A percentile compares a stretch with the other conserved stretches of the same genome.
Conservation (phyloP, 106 monocot species). For the Dendrobium huoshanense region DNA sequence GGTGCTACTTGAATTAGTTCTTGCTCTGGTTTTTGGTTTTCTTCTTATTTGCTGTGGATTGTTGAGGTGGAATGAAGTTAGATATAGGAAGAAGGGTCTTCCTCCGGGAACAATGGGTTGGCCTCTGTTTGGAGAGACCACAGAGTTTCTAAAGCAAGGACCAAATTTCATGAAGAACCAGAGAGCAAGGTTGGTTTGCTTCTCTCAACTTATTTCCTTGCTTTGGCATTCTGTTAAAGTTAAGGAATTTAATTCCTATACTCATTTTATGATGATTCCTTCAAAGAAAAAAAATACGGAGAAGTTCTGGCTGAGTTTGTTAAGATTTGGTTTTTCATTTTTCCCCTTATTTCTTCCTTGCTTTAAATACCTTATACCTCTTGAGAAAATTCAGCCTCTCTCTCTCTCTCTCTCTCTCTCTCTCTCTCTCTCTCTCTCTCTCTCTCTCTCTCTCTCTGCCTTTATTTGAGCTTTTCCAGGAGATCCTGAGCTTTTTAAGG, state of each 20-base stretch:
- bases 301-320: too few relatives aligned
- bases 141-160: conserved; percentile 84
- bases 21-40: conserved; percentile 30
- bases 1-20: conserved; percentile 16
- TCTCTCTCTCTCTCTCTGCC: not conserved
- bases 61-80: conserved; percentile 82
- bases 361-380: not conserved
- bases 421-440: not conserved
- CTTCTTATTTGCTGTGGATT: conserved; percentile 31
- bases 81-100: conserved; percentile 69
- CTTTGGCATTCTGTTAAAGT: not conserved
- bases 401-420: not conserved
- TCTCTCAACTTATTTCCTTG: not conserved
- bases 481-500: not conserved
- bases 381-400: not conserved
- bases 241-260: not conserved
- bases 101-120: conserved; percentile 99
- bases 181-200: conserved; percentile 47
- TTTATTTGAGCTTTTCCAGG: not conserved
- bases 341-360: not conserved
- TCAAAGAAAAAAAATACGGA: not conserved
- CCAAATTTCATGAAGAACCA: conserved; percentile 74
- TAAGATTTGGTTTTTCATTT: not conserved
- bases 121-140: conserved; percentile 92
- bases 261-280: not conserved